Evolutionary conservation across 1,139 yeast genomes (phyloP).

Genomic region (Geotrichum aggregatum): DNA sequence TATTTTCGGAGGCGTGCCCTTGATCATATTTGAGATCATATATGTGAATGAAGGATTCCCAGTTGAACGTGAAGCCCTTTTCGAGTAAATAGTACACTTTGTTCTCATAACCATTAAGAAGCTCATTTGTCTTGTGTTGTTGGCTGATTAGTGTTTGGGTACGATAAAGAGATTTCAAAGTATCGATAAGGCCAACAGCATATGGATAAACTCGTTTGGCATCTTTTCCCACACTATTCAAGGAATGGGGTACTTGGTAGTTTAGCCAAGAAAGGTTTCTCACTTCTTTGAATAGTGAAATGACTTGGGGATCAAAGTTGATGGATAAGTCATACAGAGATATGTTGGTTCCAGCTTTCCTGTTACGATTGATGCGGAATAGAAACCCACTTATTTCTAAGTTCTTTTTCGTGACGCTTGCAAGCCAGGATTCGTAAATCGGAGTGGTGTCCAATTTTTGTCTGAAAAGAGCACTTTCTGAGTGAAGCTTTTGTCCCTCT

Average conservation of each 20-base stretch:
- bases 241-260: slow-evolving; percentile 54
- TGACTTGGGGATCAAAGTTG: slow-evolving; percentile 51
- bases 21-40: slow-evolving; percentile 39
- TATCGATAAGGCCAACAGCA: slow-evolving; percentile 54
- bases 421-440: slow-evolving; percentile 49
- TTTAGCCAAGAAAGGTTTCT: slow-evolving; percentile 51
- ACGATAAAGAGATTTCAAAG: slow-evolving; percentile 39
- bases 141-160: slow-evolving; percentile 30
- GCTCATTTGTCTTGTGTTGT: slow-evolving; percentile 43
- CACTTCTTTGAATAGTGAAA: slow-evolving; percentile 51
- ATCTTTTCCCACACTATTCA: slow-evolving; percentile 45
- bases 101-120: slow-evolving; percentile 44
- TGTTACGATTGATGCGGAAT: slow-evolving; percentile 37
- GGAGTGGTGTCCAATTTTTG: slow-evolving; percentile 46
- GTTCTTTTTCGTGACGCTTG: slow-evolving; percentile 28
- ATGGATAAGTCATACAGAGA: slow-evolving; percentile 32
- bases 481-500: slow-evolving; percentile 60
- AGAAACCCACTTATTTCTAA: slow-evolving; percentile 40
- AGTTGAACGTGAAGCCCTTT: slow-evolving; percentile 42
- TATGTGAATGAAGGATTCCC: slow-evolving; percentile 56
- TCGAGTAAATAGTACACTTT: slow-evolving; percentile 37
- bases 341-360: slow-evolving; percentile 22
- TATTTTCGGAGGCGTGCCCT: slow-evolving; percentile 39
- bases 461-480: slow-evolving; percentile 48
- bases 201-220: slow-evolving; percentile 54